phyloP scores from a whole-genome alignment of 1,284 basidiomycete genomes.

The Cryptococcus maquisensis region DNA sequence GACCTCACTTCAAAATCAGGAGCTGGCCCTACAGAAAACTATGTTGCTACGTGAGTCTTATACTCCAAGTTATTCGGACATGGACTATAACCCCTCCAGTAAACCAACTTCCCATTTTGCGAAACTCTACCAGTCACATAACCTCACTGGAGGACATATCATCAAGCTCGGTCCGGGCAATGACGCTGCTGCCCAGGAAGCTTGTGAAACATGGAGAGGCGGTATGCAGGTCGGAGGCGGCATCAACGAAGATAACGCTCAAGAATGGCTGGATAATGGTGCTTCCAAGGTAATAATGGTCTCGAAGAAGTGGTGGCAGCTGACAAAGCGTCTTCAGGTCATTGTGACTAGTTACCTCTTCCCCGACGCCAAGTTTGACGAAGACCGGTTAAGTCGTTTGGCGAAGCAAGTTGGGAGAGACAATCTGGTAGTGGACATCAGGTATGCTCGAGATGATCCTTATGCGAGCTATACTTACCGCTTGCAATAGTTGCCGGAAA shows the following conservation, averaged over 20 bases:
- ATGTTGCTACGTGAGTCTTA: conserved; percentile 71
- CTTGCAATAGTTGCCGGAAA: conserved; percentile 69
- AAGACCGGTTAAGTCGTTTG: conserved; percentile 65
- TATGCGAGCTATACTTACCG: not conserved
- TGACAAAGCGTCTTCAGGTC: conserved; percentile 56
- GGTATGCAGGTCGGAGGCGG: conserved; percentile 92
- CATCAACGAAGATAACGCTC: conserved; percentile 75
- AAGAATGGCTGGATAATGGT: conserved; percentile 78
- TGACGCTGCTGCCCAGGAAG: conserved; percentile 77
- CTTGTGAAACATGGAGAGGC: conserved; percentile 76
- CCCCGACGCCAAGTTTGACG: conserved; percentile 71
- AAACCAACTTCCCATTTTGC: conserved; percentile 79
- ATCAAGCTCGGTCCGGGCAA: conserved; percentile 91
- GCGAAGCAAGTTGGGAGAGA: conserved; percentile 72
- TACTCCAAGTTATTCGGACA: not conserved
- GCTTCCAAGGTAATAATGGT: conserved; percentile 72
- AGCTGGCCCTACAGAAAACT: conserved; percentile 77
- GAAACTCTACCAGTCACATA: conserved; percentile 65
- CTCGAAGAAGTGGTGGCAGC: not conserved
- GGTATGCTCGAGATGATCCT: conserved; percentile 51
- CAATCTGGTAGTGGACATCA: conserved; percentile 90
- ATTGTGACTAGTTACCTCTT: conserved; percentile 98
- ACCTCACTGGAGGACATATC: conserved; percentile 82
- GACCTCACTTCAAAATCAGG: conserved; percentile 46
- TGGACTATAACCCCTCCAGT: conserved; percentile 49